phyloP scores from a whole-genome alignment of 176 grass and related monocot species.

The Triticum turgidum region DNA sequence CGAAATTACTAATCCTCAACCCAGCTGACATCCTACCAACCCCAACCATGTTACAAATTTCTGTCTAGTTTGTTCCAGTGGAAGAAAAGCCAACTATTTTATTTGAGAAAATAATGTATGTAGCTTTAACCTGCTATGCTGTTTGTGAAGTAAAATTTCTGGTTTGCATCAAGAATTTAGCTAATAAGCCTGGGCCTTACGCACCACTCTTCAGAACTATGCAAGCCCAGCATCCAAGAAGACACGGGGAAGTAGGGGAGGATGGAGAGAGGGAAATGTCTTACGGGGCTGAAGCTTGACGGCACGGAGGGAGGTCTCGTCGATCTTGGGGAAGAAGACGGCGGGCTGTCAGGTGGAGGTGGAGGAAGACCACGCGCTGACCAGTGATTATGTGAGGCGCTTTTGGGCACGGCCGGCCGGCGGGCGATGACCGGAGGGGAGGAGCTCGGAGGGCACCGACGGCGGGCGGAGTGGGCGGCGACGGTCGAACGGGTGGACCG shows the following conservation, averaged over 20 bases:
- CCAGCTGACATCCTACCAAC: background rate
- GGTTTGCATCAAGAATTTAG: background rate
- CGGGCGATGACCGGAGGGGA: too few relatives aligned
- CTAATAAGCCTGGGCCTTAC: background rate
- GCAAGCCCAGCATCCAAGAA: background rate
- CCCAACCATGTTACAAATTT: background rate
- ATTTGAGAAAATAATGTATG: too few relatives aligned
- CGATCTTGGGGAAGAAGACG: conserved; percentile 84
- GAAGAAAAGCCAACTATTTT: background rate
- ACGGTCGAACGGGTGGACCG: too few relatives aligned
- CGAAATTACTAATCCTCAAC: too few relatives aligned
- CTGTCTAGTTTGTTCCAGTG: background rate
- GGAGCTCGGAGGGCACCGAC: too few relatives aligned
- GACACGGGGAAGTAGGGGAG: background rate
- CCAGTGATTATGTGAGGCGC: too few relatives aligned
- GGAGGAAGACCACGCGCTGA: too few relatives aligned
- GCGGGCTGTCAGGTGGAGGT: conserved; percentile 49
- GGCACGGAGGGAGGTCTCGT: conserved; percentile 86
- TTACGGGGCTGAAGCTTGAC: conserved; percentile 69
- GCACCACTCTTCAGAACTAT: background rate
- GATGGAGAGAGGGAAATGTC: background rate
- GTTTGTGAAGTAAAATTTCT: background rate
- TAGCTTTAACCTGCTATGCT: background rate
- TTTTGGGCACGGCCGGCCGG: too few relatives aligned
- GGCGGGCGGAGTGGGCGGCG: too few relatives aligned